These are phyloP conservation scores for Penicillium nucicola DNA, from an alignment of 495 filamentous ascomycete species.

Conservation along the genomic window DNA sequence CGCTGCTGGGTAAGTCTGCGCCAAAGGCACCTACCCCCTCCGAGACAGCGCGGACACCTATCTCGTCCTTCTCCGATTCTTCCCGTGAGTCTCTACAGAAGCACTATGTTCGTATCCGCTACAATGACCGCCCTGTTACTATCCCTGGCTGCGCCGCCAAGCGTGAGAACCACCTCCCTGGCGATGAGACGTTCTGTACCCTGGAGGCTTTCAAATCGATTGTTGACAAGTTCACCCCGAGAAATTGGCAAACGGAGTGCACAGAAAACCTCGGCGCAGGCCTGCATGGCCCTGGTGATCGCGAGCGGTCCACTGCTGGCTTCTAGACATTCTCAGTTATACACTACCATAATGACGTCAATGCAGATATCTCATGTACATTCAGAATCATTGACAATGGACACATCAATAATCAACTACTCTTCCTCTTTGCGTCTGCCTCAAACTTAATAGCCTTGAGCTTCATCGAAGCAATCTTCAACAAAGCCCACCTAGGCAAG, in stretches of 20 bases:
- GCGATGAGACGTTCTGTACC: conserved; percentile 90
- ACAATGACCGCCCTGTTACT: conserved; percentile 78
- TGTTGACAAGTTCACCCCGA: conserved; percentile 84
- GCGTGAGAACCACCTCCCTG: conserved; percentile 78
- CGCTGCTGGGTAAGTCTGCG: conserved; percentile 21
- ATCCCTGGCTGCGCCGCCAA: conserved; percentile 75
- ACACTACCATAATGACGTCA: conserved; percentile 2
- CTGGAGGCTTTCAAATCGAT: conserved; percentile 87
- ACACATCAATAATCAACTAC: neutral
- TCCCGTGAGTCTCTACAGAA: conserved; percentile 51
- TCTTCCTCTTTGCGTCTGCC: conserved; percentile 14
- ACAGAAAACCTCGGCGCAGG: conserved; percentile 56
- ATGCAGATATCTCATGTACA: neutral
- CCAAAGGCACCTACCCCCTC: conserved; percentile 20
- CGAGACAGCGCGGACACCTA: conserved; percentile 33
- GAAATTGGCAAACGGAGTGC: conserved; percentile 76
- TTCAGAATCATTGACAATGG: neutral
- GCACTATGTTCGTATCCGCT: conserved; percentile 92
- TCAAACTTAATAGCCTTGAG: conserved; percentile 12
- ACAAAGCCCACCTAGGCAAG: conserved; percentile 19
- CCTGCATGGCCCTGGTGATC: conserved; percentile 34
- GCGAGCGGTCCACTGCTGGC: conserved; percentile 32
- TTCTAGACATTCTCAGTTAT: conserved; percentile 30
- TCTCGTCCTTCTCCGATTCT: conserved; percentile 28
- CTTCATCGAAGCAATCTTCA: conserved; percentile 12